Evolutionary conservation across 495 filamentous ascomycete species (phyloP).

Genomic region (Xylaria telfairii): DNA sequence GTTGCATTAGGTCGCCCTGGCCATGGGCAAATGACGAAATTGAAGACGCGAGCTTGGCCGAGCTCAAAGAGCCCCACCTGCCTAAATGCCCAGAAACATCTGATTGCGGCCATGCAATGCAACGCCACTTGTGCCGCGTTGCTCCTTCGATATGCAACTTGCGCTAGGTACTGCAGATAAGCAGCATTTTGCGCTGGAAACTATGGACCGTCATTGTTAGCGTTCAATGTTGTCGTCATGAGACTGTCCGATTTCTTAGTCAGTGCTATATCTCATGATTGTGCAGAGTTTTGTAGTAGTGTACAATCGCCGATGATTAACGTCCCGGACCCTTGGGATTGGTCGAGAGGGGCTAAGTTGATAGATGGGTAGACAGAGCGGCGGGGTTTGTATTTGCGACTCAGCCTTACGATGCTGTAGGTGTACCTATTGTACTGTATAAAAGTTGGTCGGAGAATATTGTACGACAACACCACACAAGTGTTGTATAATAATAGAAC

Average conservation of each 20-base stretch:
- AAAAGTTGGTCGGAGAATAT: conserved; percentile 6
- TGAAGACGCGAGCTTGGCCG: conserved; percentile 45
- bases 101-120: conserved; percentile 24
- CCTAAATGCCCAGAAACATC: conserved; percentile 11
- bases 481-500: conserved; percentile 11
- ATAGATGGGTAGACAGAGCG: not conserved
- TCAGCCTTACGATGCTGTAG: conserved; percentile 20
- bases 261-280: not conserved
- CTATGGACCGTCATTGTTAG: conserved; percentile 2
- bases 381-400: not conserved
- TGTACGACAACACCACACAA: not conserved
- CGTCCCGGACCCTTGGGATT: not conserved
- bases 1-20: conserved; percentile 5
- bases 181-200: not conserved
- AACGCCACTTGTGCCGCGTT: conserved; percentile 16
- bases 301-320: not conserved
- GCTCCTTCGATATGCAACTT: conserved; percentile 15
- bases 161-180: conserved; percentile 1
- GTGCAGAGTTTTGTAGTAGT: not conserved
- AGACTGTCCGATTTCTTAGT: not conserved
- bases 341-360: not conserved
- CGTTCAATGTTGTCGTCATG: conserved; percentile 12
- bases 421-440: not conserved
- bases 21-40: conserved; percentile 35
- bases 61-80: conserved; percentile 34